Percentiles rank a stretch among this genome's conserved stretches.
These are phyloP conservation scores for Sphaerosporella brunnea DNA, from an alignment of 495 filamentous ascomycete species.

Conservation along the genomic window DNA sequence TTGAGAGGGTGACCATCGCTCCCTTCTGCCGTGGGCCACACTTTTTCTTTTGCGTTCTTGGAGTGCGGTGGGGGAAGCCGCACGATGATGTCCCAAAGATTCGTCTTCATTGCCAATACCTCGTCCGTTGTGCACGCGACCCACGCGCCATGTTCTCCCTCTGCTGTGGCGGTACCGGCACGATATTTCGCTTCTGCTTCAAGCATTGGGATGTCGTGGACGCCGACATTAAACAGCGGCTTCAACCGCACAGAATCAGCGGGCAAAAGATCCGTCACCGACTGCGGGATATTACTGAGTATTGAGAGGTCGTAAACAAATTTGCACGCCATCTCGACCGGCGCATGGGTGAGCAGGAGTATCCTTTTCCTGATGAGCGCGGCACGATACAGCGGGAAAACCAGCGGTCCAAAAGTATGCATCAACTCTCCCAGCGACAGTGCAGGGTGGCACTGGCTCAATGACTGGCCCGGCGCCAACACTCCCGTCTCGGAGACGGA, in stretches of 20 bases:
- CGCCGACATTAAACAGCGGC: slow-evolving; percentile 74
- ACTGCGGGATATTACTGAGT: slow-evolving; percentile 55
- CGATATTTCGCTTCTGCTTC: slow-evolving; percentile 31
- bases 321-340: slow-evolving; percentile 69
- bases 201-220: slow-evolving; percentile 77
- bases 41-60: slow-evolving; percentile 36
- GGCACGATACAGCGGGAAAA: slow-evolving; percentile 82
- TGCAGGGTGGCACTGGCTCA: slow-evolving; percentile 70
- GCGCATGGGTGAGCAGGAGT: slow-evolving; percentile 63
- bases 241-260: slow-evolving; percentile 48
- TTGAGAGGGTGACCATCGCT: slow-evolving; percentile 35
- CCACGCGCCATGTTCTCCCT: slow-evolving; percentile 51
- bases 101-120: slow-evolving; percentile 64
- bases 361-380: slow-evolving; percentile 76
- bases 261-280: slow-evolving; percentile 44
- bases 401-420: slow-evolving; percentile 69
- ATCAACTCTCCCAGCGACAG: slow-evolving; percentile 59
- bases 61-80: slow-evolving; percentile 53
- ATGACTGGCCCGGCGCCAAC: slow-evolving; percentile 40
- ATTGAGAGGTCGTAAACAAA: slow-evolving; percentile 93
- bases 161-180: slow-evolving; percentile 12
- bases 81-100: slow-evolving; percentile 75
- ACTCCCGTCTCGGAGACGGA: slow-evolving; percentile 45
- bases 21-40: slow-evolving; percentile 61
- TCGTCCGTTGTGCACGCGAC: slow-evolving; percentile 90